Conservation (phyloP, 2,329 filamentous ascomycete species). For the Cladosporium cucumerinum region DNA sequence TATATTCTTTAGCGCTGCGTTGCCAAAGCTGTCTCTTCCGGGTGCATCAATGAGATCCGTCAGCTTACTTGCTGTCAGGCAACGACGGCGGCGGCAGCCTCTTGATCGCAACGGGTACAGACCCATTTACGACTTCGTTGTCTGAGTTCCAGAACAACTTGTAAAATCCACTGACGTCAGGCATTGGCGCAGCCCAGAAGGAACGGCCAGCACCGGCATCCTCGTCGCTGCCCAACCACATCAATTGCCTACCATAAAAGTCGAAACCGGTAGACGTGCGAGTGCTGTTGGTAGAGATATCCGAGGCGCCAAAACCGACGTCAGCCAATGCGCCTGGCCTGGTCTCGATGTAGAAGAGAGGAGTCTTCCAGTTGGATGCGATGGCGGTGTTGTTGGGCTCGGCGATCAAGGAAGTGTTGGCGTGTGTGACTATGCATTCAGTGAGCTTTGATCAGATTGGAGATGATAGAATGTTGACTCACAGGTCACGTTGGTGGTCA, state of each 20-base stretch:
- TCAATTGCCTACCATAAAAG: not conserved
- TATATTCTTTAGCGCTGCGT: not conserved
- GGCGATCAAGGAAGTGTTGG: constrained; percentile 20
- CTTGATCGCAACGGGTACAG: constrained; percentile 22
- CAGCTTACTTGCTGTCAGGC: not conserved
- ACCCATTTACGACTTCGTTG: constrained; percentile 17
- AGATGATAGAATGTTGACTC: constrained; percentile 3
- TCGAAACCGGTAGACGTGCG: constrained; percentile 14
- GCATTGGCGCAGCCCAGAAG: constrained; percentile 12
- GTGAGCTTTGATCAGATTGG: not conserved
- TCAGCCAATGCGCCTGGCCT: constrained; percentile 18
- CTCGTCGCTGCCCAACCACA: constrained; percentile 2
- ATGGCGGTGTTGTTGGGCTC: constrained; percentile 14
- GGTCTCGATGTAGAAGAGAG: constrained; percentile 21
- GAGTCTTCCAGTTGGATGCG: constrained; percentile 21
- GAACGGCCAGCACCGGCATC: constrained; percentile 6
- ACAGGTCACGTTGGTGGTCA: constrained; percentile 22
- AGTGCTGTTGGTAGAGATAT: constrained; percentile 15
- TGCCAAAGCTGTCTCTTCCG: not conserved
- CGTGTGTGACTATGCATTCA: not conserved
- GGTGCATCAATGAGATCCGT: not conserved
- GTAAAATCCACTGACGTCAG: constrained; percentile 15
- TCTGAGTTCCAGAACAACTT: constrained; percentile 24
- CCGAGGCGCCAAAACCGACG: constrained; percentile 18
- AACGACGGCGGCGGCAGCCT: constrained; percentile 3